These are phyloP conservation scores for Phyllosticta ampelicida DNA, from an alignment of 2,329 filamentous ascomycete species.

Conservation along the genomic window DNA sequence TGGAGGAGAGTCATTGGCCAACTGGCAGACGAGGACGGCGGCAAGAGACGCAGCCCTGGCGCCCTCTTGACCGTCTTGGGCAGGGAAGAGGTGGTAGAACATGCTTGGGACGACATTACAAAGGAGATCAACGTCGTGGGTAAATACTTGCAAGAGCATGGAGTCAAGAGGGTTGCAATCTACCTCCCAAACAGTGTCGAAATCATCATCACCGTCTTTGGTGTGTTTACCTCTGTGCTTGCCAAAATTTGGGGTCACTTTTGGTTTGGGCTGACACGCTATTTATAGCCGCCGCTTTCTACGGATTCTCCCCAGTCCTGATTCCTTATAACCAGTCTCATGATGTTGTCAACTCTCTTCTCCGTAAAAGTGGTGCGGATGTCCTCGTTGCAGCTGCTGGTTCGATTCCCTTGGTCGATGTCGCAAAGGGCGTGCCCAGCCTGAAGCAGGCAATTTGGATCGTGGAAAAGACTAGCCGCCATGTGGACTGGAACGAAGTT, in stretches of 20 bases:
- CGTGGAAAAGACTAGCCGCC: constrained; percentile 76
- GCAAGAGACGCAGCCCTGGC: constrained; percentile 49
- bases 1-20: constrained; percentile 68
- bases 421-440: constrained; percentile 57
- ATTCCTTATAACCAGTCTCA: constrained; percentile 72
- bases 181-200: constrained; percentile 92
- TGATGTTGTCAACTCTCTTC: constrained; percentile 57
- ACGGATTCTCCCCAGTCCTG: constrained; percentile 73
- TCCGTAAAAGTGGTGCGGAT: constrained; percentile 65
- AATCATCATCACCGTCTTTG: constrained; percentile 68
- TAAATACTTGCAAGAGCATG: constrained; percentile 58
- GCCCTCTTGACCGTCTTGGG: constrained; percentile 72
- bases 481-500: constrained; percentile 91
- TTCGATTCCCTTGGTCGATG: constrained; percentile 66
- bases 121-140: constrained; percentile 84
- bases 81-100: constrained; percentile 61
- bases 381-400: constrained; percentile 76
- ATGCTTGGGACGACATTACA: constrained; percentile 59
- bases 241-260: neutral
- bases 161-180: constrained; percentile 65
- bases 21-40: constrained; percentile 51
- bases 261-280: neutral
- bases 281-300: constrained; percentile 66
- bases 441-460: constrained; percentile 81
- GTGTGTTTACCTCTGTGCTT: constrained; percentile 22